Base-by-base conservation (phyloP, 805 yeast genomes). In the Candida ascalaphidarum region DNA sequence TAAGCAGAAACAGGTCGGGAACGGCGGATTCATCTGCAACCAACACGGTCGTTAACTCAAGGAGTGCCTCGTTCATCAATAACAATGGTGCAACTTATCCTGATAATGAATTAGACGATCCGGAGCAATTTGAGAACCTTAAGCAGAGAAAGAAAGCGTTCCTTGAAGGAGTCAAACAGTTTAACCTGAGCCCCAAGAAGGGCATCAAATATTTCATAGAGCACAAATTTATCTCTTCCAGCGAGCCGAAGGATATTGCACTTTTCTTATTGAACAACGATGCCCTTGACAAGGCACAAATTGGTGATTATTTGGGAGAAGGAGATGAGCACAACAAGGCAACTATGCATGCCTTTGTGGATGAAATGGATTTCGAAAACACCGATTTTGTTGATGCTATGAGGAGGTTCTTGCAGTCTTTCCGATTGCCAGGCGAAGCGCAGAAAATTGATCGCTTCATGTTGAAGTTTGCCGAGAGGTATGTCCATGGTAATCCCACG, bases 341-440 rank as follows among this genome's bases (percentile, higher is more conserved):
- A 4, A 74, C 80, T 21, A 86, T 89, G 96, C 96, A 88, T 53
- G 81, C 85, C 5, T 92, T 92, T 60, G 94, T 89, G 17, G 95
- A 88, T 47, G 59, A 68, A 37, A 78, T 92, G 77, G 83, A 86
- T 31, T 89, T 92, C 51, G 58, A 68, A 4, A 65, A 67, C 19
- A 50, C 68, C 39, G 61, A 75, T 1, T 86, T 92, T 48, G 86
- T 88, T 11, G 94, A 80, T 41, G 94, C 97, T 0, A 62, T 92
- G 61, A 71, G 98, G 40, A 63, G 59, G 11, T 85, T 85, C 46
- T 65, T 92, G 34, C 98, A 94, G 48, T 68, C 75, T 26, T 94
- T 92, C 59, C 69, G 98, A 51, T 68, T 92, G 34, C 98, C 99
- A 2, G 99, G 99, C 28, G 99, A 92, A 58, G 88, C 96, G 4